Evolutionary conservation across 192 early-diverging fungal genomes (phyloP).

Genomic region (Borealophlyctis nickersoniae): DNA sequence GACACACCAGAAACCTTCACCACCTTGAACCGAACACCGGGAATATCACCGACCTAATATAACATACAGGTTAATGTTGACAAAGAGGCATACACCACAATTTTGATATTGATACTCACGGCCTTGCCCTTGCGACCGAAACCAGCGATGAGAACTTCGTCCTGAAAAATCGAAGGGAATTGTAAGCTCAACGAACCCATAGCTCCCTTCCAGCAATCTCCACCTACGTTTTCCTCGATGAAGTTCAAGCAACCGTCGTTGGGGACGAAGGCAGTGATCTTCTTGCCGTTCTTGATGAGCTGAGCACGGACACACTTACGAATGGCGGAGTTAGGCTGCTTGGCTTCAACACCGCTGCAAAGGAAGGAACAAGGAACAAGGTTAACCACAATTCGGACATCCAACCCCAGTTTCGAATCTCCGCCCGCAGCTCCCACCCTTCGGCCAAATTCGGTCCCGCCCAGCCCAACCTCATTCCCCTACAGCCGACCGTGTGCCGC

Average conservation of each 20-base stretch:
- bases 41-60: conserved; percentile 58
- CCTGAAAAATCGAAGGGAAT: conserved; percentile 28
- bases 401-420: background rate
- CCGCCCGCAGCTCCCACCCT: background rate
- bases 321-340: conserved; percentile 99
- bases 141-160: conserved; percentile 99
- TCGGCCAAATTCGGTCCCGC: background rate
- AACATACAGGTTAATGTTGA: no score
- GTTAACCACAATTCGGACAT: background rate
- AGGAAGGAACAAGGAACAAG: conserved; percentile 10
- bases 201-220: background rate
- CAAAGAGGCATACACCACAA: no score
- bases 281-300: conserved; percentile 99
- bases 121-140: conserved; percentile 99
- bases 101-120: conserved; percentile 99
- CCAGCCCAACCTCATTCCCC: background rate
- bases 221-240: conserved; percentile 92
- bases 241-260: conserved; percentile 99
- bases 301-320: conserved; percentile 99
- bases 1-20: conserved; percentile 99
- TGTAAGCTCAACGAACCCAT: background rate
- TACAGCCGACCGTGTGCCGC: background rate
- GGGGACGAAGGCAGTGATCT: conserved; percentile 99
- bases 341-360: conserved; percentile 96
- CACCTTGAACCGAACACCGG: conserved; percentile 99